A percentile compares a stretch with the other conserved stretches of the same genome.
These are phyloP conservation scores for Fusarium sp. DNA, from an alignment of 2,329 filamentous ascomycete species.

Conservation along the genomic window DNA sequence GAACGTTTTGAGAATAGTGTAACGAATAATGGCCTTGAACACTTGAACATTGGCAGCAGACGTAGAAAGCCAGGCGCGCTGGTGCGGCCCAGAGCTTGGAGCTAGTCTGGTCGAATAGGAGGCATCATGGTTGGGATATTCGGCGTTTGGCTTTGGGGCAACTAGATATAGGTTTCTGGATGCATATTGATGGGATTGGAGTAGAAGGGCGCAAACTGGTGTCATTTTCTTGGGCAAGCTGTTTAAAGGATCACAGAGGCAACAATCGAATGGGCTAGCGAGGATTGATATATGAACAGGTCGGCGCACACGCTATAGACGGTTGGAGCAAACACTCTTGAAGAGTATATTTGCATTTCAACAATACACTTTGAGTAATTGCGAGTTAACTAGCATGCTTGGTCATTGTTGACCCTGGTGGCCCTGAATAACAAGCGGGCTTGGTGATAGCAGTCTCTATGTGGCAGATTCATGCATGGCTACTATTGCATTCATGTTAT, in stretches of 20 bases:
- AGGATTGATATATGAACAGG: conserved; percentile 16
- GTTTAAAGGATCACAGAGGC: background rate
- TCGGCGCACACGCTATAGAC: conserved; percentile 32
- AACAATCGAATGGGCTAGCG: conserved; percentile 13
- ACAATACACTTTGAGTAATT: background rate
- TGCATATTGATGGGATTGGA: conserved; percentile 28
- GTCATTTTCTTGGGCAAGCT: conserved; percentile 21
- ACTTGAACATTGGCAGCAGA: conserved; percentile 56
- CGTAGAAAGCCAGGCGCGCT: conserved; percentile 53
- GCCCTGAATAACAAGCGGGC: too few relatives aligned
- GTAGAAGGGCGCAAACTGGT: conserved; percentile 42
- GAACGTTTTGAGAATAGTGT: conserved; percentile 69
- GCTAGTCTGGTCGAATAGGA: conserved; percentile 21
- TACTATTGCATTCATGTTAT: too few relatives aligned
- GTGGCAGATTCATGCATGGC: too few relatives aligned
- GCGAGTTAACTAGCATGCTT: too few relatives aligned
- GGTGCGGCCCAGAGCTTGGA: conserved; percentile 44
- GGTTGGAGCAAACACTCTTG: conserved; percentile 1
- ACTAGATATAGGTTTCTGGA: conserved; percentile 4
- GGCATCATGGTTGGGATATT: conserved; percentile 5
- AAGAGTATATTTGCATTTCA: background rate
- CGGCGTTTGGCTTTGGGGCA: conserved; percentile 13
- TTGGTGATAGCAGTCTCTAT: too few relatives aligned
- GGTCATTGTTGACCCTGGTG: too few relatives aligned
- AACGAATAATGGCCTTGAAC: conserved; percentile 50